phyloP scores from a whole-genome alignment of 2,329 filamentous ascomycete genomes.

The Malbranchea zuffiana region DNA sequence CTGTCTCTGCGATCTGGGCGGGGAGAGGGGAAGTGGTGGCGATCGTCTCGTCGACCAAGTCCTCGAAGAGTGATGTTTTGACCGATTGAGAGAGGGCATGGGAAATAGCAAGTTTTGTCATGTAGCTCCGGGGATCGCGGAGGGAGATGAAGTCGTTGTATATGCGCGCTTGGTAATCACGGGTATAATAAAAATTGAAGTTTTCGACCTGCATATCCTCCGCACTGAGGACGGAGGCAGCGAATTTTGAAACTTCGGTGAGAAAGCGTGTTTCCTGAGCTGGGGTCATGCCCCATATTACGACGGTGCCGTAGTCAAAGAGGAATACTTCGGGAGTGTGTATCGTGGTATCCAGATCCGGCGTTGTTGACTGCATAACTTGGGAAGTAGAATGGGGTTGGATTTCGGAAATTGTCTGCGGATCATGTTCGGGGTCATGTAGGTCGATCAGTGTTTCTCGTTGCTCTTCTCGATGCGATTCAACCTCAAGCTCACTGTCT shows the following conservation, averaged over 20 bases:
- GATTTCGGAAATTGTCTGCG: slow-evolving; percentile 17
- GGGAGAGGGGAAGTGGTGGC: slow-evolving; percentile 88
- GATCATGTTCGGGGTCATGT: slow-evolving; percentile 33
- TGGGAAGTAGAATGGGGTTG: slow-evolving; percentile 12
- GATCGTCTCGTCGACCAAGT: slow-evolving; percentile 86
- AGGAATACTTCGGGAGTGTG: slow-evolving; percentile 92
- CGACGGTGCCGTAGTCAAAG: slow-evolving; percentile 94
- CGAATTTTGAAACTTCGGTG: slow-evolving; percentile 89
- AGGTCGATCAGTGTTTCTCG: slow-evolving; percentile 56
- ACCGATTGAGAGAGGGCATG: slow-evolving; percentile 93
- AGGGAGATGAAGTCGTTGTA: slow-evolving; percentile 99
- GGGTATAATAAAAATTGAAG: slow-evolving; percentile 99
- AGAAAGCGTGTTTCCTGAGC: slow-evolving; percentile 81
- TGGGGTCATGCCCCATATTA: slow-evolving; percentile 97
- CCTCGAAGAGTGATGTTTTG: slow-evolving; percentile 95
- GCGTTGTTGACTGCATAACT: slow-evolving; percentile 26
- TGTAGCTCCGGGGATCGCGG: slow-evolving; percentile 88
- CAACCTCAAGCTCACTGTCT: slow-evolving; percentile 60
- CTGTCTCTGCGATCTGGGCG: slow-evolving; percentile 80
- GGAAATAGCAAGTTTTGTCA: slow-evolving; percentile 94
- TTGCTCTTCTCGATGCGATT: slow-evolving; percentile 46
- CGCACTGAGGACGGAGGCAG: slow-evolving; percentile 73
- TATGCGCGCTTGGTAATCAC: slow-evolving; percentile 94
- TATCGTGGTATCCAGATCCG: slow-evolving; percentile 75
- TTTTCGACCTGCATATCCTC: slow-evolving; percentile 92